A percentile compares a stretch with the other conserved stretches of the same genome.
Conservation (phyloP, 331 rosid genomes). For the Stylosanthes scabra region DNA sequence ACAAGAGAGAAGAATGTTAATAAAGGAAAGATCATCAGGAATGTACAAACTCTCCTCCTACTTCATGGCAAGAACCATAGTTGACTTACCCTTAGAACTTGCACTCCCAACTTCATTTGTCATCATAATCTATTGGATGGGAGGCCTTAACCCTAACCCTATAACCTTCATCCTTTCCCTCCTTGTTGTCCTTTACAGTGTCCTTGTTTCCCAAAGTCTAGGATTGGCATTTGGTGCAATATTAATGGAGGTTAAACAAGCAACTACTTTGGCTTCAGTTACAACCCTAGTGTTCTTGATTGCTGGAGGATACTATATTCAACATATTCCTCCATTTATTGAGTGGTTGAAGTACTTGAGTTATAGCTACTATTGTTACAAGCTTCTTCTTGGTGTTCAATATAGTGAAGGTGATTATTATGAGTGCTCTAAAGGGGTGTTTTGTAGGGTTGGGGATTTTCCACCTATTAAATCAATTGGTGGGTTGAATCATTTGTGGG, state of each 20-base stretch:
- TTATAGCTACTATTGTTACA: conserved; percentile 86
- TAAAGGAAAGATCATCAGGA: conserved; percentile 85
- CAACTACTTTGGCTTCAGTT: conserved; percentile 84
- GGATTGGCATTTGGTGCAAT: conserved; percentile 88
- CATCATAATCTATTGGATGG: conserved; percentile 93
- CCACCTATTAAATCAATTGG: conserved; percentile 70
- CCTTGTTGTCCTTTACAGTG: conserved; percentile 88
- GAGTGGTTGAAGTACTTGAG: conserved; percentile 82
- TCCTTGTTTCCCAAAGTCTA: conserved; percentile 84
- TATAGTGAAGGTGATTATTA: conserved; percentile 64
- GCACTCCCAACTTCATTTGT: conserved; percentile 98
- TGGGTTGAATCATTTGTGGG: conserved; percentile 59
- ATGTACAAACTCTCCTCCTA: conserved; percentile 94
- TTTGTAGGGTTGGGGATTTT: conserved; percentile 68
- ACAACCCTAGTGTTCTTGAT: conserved; percentile 88
- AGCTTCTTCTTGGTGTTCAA: conserved; percentile 82
- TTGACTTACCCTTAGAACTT: conserved; percentile 89
- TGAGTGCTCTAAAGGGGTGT: conserved; percentile 69
- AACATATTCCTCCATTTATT: conserved; percentile 80
- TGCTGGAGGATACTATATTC: conserved; percentile 86
- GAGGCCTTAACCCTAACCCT: conserved; percentile 87
- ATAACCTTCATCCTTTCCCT: conserved; percentile 83
- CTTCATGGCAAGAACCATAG: conserved; percentile 87
- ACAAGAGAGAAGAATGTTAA: conserved; percentile 79
- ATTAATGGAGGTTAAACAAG: conserved; percentile 82